Evolutionary conservation across 2,329 filamentous ascomycete species (phyloP).

Genomic region (Alternaria brassicae): DNA sequence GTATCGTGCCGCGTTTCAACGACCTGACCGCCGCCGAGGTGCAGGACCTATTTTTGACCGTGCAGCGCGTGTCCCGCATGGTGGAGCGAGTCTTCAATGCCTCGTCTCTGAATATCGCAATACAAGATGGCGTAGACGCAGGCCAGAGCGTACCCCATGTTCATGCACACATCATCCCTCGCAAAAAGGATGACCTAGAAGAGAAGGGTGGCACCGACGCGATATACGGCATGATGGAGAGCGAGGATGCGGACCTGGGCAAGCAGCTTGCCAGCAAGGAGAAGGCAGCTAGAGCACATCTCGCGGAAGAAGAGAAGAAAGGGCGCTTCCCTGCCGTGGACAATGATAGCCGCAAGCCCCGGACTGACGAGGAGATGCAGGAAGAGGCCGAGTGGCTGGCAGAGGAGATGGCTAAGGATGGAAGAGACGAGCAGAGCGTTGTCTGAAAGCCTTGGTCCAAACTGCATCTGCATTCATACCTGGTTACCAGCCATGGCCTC

Average conservation of each 20-base stretch:
- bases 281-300: constrained; percentile 51
- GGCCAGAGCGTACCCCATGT: constrained; percentile 95
- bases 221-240: constrained; percentile 83
- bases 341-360: constrained; percentile 67
- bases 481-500: not conserved
- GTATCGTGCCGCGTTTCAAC: constrained; percentile 72
- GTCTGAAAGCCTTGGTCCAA: not conserved
- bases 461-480: not conserved
- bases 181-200: constrained; percentile 66
- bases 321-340: constrained; percentile 74
- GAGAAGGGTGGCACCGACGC: constrained; percentile 69
- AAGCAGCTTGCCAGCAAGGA: constrained; percentile 68
- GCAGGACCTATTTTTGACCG: constrained; percentile 85
- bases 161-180: constrained; percentile 89
- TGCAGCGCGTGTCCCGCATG: constrained; percentile 81
- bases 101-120: constrained; percentile 86
- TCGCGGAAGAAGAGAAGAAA: constrained; percentile 44
- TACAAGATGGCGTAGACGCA: constrained; percentile 91
- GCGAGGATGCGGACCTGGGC: constrained; percentile 83
- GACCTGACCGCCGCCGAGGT: constrained; percentile 77
- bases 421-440: not conserved
- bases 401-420: constrained; percentile 55
- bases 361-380: constrained; percentile 78
- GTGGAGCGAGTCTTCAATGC: constrained; percentile 68
- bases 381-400: constrained; percentile 75